Conservation (phyloP, 129 eudicot genomes). For the Kitagawia praeruptora region DNA sequence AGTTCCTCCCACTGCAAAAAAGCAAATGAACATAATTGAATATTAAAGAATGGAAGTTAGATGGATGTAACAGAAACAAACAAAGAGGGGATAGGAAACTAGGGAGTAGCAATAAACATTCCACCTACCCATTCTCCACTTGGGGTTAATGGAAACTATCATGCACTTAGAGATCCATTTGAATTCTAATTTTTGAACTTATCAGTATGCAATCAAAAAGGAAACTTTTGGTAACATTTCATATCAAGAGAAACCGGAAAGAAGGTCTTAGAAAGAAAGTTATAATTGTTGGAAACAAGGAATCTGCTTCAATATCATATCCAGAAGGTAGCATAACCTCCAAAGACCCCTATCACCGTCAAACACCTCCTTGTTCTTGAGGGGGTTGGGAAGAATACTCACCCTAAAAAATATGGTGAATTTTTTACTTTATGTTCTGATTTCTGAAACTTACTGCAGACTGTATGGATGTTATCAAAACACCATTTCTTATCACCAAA, state of each 20-base stretch:
- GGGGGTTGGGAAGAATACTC: not conserved
- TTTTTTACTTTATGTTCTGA: not conserved
- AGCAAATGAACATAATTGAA: not conserved
- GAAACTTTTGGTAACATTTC: not conserved
- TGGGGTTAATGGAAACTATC: not conserved
- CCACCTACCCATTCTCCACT: not conserved
- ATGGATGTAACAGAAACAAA: not conserved
- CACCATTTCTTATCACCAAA: not conserved
- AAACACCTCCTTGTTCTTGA: not conserved
- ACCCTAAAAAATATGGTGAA: not conserved
- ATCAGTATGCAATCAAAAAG: not conserved
- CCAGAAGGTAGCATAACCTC: not conserved
- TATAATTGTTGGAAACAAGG: too few species aligned
- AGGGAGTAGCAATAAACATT: not conserved
- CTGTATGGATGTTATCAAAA: not conserved
- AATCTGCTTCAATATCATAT: too few species aligned
- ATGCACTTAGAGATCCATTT: not conserved
- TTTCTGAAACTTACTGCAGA: not conserved
- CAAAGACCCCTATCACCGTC: not conserved
- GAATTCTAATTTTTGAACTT: not conserved
- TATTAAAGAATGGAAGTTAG: not conserved
- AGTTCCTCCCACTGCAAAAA: conserved; percentile 89
- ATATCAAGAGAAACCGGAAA: too few species aligned
- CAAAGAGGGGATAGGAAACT: not conserved
- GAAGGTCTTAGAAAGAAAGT: too few species aligned